phyloP scores from a whole-genome alignment of 306 rosid genomes.

The Pterocarpus santalinus region DNA sequence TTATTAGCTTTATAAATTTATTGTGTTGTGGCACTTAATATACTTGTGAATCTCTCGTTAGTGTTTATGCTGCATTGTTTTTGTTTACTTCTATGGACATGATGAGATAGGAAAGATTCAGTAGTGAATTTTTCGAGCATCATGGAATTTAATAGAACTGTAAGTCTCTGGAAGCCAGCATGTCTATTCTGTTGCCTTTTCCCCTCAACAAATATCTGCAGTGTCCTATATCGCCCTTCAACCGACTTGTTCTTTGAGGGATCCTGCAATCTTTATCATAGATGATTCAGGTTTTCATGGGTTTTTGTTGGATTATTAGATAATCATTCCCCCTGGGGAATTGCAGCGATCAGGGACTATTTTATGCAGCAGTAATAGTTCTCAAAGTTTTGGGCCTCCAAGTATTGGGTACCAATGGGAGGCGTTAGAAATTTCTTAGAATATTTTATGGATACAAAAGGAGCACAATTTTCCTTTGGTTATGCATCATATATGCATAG shows the following conservation, averaged over 20 bases:
- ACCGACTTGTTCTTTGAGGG: background rate
- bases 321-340: background rate
- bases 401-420: background rate
- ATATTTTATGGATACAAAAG: background rate
- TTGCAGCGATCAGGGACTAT: background rate
- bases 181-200: background rate
- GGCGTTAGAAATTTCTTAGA: background rate
- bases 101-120: too few species aligned
- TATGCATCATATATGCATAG: too few species aligned
- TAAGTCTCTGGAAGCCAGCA: background rate
- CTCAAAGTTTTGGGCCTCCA: background rate
- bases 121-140: too few species aligned
- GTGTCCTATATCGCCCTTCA: background rate
- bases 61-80: too few species aligned
- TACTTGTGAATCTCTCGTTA: too few species aligned
- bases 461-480: too few species aligned
- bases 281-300: background rate
- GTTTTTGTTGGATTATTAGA: background rate
- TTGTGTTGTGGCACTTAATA: too few species aligned
- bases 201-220: background rate
- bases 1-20: too few species aligned
- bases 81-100: too few species aligned
- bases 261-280: background rate
- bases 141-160: constrained; percentile 35
- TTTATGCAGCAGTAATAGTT: background rate